Percentiles rank a stretch among this genome's conserved stretches.
Conservation (phyloP, 2,329 filamentous ascomycete species). For the Cladosporium sp. region DNA sequence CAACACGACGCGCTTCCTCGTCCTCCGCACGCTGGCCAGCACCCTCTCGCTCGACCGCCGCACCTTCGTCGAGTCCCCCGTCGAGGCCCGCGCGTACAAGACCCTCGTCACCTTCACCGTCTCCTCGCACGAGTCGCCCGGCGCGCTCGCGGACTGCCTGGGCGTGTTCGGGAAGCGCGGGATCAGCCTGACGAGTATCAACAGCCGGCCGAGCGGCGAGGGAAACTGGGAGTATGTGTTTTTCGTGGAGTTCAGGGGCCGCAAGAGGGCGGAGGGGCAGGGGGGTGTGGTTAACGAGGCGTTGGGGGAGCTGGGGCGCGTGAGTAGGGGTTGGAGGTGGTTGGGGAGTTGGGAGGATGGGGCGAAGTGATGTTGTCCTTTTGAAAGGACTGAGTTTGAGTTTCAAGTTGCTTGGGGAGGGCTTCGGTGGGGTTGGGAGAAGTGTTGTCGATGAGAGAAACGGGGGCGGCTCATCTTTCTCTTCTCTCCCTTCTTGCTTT, state of each 20-base stretch:
- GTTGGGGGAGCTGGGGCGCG: slow-evolving; percentile 51
- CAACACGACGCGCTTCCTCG: slow-evolving; percentile 74
- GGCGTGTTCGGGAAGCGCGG: slow-evolving; percentile 66
- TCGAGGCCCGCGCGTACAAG: slow-evolving; percentile 44
- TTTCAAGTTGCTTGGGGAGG: background rate
- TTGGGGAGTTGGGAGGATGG: slow-evolving; percentile 29
- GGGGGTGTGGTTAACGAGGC: slow-evolving; percentile 53
- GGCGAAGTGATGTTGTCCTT: background rate
- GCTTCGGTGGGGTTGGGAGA: background rate
- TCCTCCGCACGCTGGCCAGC: slow-evolving; percentile 43
- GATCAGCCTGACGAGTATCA: slow-evolving; percentile 86
- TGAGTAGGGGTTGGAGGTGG: slow-evolving; percentile 59
- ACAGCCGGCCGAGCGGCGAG: slow-evolving; percentile 70
- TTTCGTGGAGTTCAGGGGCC: slow-evolving; percentile 80
- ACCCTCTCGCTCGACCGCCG: background rate
- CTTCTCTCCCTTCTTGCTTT: no score
- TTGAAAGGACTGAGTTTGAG: background rate
- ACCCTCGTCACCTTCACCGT: slow-evolving; percentile 79
- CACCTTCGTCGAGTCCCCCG: slow-evolving; percentile 1
- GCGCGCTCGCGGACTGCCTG: slow-evolving; percentile 75
- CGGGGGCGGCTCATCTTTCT: no score
- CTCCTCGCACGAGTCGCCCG: slow-evolving; percentile 61
- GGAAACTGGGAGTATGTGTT: slow-evolving; percentile 87
- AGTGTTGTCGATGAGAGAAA: no score
- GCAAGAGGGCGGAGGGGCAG: slow-evolving; percentile 44